These are phyloP conservation scores for Pisolithus tinctorius DNA, from an alignment of 768 basidiomycete genomes.

Conservation along the genomic window DNA sequence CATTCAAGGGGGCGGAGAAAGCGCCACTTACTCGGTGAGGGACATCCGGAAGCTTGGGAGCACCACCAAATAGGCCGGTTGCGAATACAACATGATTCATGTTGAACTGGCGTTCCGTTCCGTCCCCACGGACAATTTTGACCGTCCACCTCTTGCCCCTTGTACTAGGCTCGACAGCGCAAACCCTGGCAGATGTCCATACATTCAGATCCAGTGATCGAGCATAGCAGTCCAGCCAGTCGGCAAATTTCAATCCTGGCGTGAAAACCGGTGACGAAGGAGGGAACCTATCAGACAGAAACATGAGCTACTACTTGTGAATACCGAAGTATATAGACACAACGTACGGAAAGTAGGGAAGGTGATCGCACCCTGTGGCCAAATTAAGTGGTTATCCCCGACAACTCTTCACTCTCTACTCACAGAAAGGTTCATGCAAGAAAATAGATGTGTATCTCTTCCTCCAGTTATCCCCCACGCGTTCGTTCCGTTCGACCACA, in stretches of 20 bases:
- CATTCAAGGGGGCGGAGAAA: background rate
- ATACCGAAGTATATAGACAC: background rate
- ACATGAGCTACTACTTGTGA: background rate
- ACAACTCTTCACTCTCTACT: conserved; percentile 9
- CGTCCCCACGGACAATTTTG: conserved; percentile 29
- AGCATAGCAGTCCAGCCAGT: conserved; percentile 63
- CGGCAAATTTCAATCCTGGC: conserved; percentile 54
- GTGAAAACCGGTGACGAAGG: conserved; percentile 46
- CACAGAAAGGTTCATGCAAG: conserved; percentile 47
- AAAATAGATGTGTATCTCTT: conserved; percentile 52
- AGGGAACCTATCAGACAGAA: conserved; percentile 36
- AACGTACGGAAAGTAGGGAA: conserved; percentile 47
- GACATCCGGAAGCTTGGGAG: conserved; percentile 37
- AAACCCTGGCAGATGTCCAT: conserved; percentile 46
- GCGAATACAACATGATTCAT: conserved; percentile 48
- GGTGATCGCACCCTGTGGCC: conserved; percentile 42
- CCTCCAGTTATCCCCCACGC: conserved; percentile 55
- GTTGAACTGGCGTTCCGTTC: conserved; percentile 31
- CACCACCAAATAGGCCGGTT: conserved; percentile 40
- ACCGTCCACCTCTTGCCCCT: conserved; percentile 39
- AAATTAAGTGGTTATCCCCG: background rate
- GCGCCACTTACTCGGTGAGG: conserved; percentile 34
- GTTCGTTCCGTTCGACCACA: conserved; percentile 47
- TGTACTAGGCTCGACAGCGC: conserved; percentile 22
- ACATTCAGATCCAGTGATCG: conserved; percentile 53